These are phyloP conservation scores for Yamadazyma phyllophila DNA, from an alignment of 805 yeast genomes.

Conservation along the genomic window DNA sequence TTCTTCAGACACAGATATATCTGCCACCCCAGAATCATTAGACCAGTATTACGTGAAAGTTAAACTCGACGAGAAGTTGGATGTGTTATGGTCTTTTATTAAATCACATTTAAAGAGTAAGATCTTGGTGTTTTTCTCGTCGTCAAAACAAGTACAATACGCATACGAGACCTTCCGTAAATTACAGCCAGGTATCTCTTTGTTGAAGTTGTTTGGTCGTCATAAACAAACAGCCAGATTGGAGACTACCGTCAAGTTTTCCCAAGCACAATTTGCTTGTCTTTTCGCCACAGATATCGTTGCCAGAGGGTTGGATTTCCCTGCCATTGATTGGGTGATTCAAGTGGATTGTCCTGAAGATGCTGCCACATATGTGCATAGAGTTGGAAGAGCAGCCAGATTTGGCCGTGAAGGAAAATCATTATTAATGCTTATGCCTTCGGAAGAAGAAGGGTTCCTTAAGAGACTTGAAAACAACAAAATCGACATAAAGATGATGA, in stretches of 20 bases:
- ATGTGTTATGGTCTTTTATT: conserved; percentile 80
- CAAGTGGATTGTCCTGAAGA: conserved; percentile 93
- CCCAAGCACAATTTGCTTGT: conserved; percentile 76
- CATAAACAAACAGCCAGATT: conserved; percentile 87
- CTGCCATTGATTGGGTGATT: conserved; percentile 92
- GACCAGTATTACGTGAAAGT: conserved; percentile 80
- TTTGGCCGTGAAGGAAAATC: conserved; percentile 84
- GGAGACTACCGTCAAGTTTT: conserved; percentile 76
- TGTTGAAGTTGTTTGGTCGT: conserved; percentile 82
- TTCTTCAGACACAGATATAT: conserved; percentile 44
- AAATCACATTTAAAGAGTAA: conserved; percentile 79
- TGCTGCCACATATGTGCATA: conserved; percentile 81
- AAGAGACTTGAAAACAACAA: conserved; percentile 58
- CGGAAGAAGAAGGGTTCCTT: conserved; percentile 77
- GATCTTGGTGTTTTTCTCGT: conserved; percentile 78
- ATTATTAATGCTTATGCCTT: conserved; percentile 75
- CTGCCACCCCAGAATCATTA: conserved; percentile 77
- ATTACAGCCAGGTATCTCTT: conserved; percentile 87
- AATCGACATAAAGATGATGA: conserved; percentile 69
- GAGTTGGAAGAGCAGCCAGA: conserved; percentile 89
- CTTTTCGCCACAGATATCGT: conserved; percentile 88
- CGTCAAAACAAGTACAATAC: conserved; percentile 88
- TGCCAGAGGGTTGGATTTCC: conserved; percentile 90
- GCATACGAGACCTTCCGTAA: conserved; percentile 84
- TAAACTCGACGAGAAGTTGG: conserved; percentile 76